These are phyloP conservation scores for Plantago lanceolata DNA, from an alignment of 305 asterid species.

Conservation along the genomic window DNA sequence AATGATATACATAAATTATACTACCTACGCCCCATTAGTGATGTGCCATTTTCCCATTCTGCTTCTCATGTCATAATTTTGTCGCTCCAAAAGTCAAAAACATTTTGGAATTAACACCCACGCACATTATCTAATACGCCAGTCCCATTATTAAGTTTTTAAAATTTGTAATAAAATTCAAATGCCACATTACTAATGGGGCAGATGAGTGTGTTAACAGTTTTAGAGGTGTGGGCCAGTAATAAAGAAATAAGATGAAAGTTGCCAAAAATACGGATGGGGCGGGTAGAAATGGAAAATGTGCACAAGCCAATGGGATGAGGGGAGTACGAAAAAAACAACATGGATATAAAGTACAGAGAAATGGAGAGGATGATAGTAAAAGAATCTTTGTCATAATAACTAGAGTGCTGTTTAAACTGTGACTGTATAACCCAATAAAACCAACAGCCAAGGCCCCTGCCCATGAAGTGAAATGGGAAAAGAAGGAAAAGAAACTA, in stretches of 20 bases:
- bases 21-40: too few species aligned
- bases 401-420: not conserved
- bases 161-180: too few species aligned
- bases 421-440: slow-evolving; percentile 5
- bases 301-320: too few species aligned
- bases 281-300: too few species aligned
- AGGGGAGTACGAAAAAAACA: too few species aligned
- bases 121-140: not conserved
- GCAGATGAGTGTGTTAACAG: too few species aligned
- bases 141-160: not conserved
- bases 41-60: too few species aligned
- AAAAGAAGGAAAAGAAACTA: slow-evolving; percentile 19
- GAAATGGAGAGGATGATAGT: slow-evolving; percentile 13
- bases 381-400: slow-evolving; percentile 4
- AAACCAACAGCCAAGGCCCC: slow-evolving; percentile 2
- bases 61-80: too few species aligned
- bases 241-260: not conserved
- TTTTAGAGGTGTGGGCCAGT: too few species aligned
- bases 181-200: not conserved
- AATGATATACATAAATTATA: too few species aligned
- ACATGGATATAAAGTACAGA: slow-evolving; percentile 11
- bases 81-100: too few species aligned
- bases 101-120: not conserved
- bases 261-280: not conserved
- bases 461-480: slow-evolving; percentile 9